Evolutionary conservation across 352 stramenopile genomes (phyloP).

Genomic region (Peronospora tabacina): DNA sequence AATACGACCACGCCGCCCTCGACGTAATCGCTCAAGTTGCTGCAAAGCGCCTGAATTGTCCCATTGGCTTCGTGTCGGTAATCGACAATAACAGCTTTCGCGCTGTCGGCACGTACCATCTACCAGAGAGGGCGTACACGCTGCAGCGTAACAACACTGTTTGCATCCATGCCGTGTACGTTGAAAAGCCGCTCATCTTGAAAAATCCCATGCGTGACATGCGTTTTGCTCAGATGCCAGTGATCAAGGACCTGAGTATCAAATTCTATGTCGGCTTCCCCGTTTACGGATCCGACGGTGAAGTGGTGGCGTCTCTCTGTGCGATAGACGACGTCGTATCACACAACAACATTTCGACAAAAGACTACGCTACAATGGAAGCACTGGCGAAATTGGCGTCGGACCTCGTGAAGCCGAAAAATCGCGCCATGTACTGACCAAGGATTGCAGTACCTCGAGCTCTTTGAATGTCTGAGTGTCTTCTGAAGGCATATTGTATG

Average conservation of each 20-base stretch:
- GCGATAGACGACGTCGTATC: slow-evolving; percentile 17
- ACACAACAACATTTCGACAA: slow-evolving; percentile 55
- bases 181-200: slow-evolving; percentile 49
- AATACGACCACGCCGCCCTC: slow-evolving; percentile 44
- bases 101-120: slow-evolving; percentile 40
- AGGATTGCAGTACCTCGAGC: neutral
- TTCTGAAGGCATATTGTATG: slow-evolving; percentile 5
- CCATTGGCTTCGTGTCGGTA: slow-evolving; percentile 56
- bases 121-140: slow-evolving; percentile 17
- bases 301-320: slow-evolving; percentile 51
- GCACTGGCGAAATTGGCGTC: slow-evolving; percentile 43
- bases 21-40: slow-evolving; percentile 56
- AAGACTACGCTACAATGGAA: slow-evolving; percentile 75
- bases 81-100: slow-evolving; percentile 47
- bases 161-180: slow-evolving; percentile 50
- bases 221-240: slow-evolving; percentile 55
- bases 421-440: slow-evolving; percentile 1
- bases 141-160: slow-evolving; percentile 46
- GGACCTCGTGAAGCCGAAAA: slow-evolving; percentile 29
- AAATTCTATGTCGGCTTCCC: slow-evolving; percentile 75
- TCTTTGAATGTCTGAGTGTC: neutral
- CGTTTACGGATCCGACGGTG: slow-evolving; percentile 34
- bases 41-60: slow-evolving; percentile 47
- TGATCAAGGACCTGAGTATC: slow-evolving; percentile 37
- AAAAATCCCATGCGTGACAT: slow-evolving; percentile 66